A percentile compares a stretch with the other conserved stretches of the same genome.
These are phyloP conservation scores for Mollisiaceae sp. DNA, from an alignment of 2,329 filamentous ascomycete genomes.

Conservation along the genomic window DNA sequence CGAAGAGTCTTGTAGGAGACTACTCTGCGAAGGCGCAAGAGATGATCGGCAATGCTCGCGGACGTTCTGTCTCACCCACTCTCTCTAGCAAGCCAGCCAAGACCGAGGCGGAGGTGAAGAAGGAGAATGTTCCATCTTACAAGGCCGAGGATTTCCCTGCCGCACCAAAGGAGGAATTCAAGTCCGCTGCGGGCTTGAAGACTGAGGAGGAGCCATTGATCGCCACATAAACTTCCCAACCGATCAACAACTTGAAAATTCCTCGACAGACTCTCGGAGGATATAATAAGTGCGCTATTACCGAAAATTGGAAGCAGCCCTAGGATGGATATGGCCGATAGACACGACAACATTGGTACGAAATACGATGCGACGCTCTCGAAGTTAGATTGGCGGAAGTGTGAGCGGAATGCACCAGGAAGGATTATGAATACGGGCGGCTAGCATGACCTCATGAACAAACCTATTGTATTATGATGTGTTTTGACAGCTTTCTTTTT, in stretches of 20 bases:
- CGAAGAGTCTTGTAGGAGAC: constrained; percentile 72
- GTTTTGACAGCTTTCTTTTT: constrained; percentile 26
- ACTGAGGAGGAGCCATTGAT: constrained; percentile 38
- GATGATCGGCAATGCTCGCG: constrained; percentile 56
- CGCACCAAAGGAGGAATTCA: constrained; percentile 42
- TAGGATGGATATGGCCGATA: constrained; percentile 19
- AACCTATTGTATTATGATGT: constrained; percentile 34
- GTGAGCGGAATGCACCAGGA: constrained; percentile 1
- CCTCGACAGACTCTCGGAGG: constrained; percentile 3
- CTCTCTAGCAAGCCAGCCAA: constrained; percentile 33
- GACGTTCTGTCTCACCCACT: constrained; percentile 38
- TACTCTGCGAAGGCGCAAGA: constrained; percentile 72
- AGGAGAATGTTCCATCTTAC: constrained; percentile 31
- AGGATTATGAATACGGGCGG: constrained; percentile 27
- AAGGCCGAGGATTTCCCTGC: constrained; percentile 41
- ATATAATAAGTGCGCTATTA: constrained; percentile 17
- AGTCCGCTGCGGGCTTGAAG: constrained; percentile 23
- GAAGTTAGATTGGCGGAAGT: neutral
- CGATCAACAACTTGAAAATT: constrained; percentile 1
- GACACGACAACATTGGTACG: constrained; percentile 27
- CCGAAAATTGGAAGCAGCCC: constrained; percentile 10
- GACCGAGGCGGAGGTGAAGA: constrained; percentile 32
- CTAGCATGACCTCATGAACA: constrained; percentile 34
- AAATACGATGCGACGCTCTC: constrained; percentile 29
- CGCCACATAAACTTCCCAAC: constrained; percentile 31